A percentile compares a stretch with the other conserved stretches of the same genome.
These are phyloP conservation scores for Penicillium herquei DNA, from an alignment of 495 filamentous ascomycete genomes.

Conservation along the genomic window DNA sequence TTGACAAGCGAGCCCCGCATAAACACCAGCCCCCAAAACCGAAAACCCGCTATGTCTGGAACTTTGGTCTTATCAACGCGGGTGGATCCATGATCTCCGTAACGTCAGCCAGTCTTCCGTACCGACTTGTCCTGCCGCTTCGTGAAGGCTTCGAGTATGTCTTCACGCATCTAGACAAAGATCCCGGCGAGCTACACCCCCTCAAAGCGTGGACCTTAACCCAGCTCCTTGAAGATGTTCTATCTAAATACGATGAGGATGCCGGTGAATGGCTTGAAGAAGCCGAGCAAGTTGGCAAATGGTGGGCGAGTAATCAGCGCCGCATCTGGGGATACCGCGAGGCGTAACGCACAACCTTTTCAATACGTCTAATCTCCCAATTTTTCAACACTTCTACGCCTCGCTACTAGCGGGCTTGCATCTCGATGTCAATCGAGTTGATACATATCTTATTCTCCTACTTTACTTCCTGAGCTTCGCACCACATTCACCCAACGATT, in stretches of 20 bases:
- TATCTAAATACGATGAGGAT: constrained; percentile 28
- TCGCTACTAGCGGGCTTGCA: too few species aligned
- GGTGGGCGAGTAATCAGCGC: constrained; percentile 40
- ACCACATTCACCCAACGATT: too few species aligned
- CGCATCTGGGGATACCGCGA: constrained; percentile 42
- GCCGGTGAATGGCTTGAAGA: constrained; percentile 37
- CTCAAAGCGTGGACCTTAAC: constrained; percentile 28
- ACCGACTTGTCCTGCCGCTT: constrained; percentile 41
- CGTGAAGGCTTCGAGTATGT: constrained; percentile 37
- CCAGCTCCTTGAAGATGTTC: constrained; percentile 23
- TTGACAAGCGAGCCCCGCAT: constrained; percentile 3
- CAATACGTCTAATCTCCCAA: too few species aligned
- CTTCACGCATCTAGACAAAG: constrained; percentile 36
- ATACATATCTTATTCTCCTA: too few species aligned
- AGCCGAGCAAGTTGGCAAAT: constrained; percentile 37
- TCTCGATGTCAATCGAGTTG: too few species aligned
- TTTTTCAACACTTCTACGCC: too few species aligned
- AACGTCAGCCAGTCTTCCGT: constrained; percentile 33
- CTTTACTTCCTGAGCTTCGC: too few species aligned
- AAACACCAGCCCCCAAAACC: constrained; percentile 10
- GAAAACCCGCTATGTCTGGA: constrained; percentile 23
- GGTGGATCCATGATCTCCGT: constrained; percentile 40
- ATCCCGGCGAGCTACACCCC: constrained; percentile 35
- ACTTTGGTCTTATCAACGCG: constrained; percentile 46
- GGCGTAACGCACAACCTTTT: constrained; percentile 5